phyloP scores from a whole-genome alignment of 305 asterid species.

The Stenogyne calaminthoides region DNA sequence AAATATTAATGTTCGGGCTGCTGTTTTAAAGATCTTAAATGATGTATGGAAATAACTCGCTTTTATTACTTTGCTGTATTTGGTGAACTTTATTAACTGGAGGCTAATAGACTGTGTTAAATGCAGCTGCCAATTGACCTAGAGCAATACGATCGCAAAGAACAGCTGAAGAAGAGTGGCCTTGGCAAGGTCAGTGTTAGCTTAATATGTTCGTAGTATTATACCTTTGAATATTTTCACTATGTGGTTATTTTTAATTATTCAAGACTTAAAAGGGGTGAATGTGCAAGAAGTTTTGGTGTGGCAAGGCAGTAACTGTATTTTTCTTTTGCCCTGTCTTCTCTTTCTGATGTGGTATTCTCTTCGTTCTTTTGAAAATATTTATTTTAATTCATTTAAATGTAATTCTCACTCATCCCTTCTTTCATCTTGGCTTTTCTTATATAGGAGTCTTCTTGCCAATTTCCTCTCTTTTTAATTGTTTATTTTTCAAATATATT shows the following conservation, averaged over 20 bases:
- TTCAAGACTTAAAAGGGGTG: background rate
- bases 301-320: background rate
- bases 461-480: constrained; percentile 5
- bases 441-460: background rate
- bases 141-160: constrained; percentile 81
- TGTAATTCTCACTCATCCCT: background rate
- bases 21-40: constrained; percentile 74
- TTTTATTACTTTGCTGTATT: constrained; percentile 5
- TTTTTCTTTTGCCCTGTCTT: constrained; percentile 4
- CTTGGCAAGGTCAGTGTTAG: constrained; percentile 78
- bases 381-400: background rate
- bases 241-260: constrained; percentile 9
- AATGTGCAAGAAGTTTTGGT: background rate
- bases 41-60: constrained; percentile 51
- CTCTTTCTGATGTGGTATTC: background rate
- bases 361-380: background rate
- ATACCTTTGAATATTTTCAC: background rate
- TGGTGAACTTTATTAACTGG: background rate
- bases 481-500: constrained; percentile 1
- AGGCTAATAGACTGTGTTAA: constrained; percentile 31
- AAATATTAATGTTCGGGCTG: constrained; percentile 84
- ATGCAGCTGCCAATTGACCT: constrained; percentile 90
- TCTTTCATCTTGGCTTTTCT: background rate
- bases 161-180: constrained; percentile 89
- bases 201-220: constrained; percentile 1